Conservation (phyloP, 192 early-diverging fungal genomes). For the Coemansia sp. region DNA sequence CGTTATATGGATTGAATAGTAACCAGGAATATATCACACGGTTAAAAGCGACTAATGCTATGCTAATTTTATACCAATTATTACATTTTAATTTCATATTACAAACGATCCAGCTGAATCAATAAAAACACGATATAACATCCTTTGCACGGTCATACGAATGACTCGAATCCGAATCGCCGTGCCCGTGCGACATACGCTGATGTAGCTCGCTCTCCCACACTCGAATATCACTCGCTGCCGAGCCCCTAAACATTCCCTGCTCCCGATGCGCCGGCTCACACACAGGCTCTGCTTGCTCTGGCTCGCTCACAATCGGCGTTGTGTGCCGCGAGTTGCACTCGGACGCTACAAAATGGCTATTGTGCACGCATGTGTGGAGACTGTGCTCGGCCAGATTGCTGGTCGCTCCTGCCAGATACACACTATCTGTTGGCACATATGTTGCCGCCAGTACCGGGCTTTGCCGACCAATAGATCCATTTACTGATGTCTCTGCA, state of each 20-base stretch:
- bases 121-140: conserved; percentile 24
- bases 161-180: conserved; percentile 25
- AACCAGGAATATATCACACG: too few species aligned
- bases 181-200: conserved; percentile 16
- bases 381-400: neutral
- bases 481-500: neutral
- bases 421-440: neutral
- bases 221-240: conserved; percentile 15
- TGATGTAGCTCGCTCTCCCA: conserved; percentile 50
- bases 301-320: neutral
- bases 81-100: neutral
- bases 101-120: neutral
- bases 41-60: too few species aligned
- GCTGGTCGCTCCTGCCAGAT: neutral
- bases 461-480: neutral
- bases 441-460: neutral
- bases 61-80: too few species aligned
- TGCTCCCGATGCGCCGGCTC: conserved; percentile 1
- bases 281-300: too few species aligned
- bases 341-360: conserved; percentile 19
- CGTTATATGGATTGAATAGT: too few species aligned
- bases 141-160: conserved; percentile 22
- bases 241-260: conserved; percentile 32
- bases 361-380: conserved; percentile 4
- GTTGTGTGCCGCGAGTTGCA: conserved; percentile 17